phyloP scores from a whole-genome alignment of 2,329 filamentous ascomycete genomes.

The Passalora sequoiae region DNA sequence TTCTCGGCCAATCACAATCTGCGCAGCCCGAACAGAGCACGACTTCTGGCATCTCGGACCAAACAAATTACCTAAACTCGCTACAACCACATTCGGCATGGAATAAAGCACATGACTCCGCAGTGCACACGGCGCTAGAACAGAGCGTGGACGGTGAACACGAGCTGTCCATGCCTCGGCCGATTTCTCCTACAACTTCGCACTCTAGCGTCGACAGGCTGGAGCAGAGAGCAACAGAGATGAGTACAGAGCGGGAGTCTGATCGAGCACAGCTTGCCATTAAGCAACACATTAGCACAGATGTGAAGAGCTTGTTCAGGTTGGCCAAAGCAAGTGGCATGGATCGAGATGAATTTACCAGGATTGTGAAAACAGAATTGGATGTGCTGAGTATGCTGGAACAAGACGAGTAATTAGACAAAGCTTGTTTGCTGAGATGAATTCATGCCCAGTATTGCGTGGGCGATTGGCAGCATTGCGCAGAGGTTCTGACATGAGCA shows the following conservation, averaged over 20 bases:
- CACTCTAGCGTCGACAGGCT: slow-evolving; percentile 50
- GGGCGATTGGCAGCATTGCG: neutral
- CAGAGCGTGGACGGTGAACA: slow-evolving; percentile 13
- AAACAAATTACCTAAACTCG: slow-evolving; percentile 17
- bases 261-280: slow-evolving; percentile 66
- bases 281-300: slow-evolving; percentile 72
- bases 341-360: slow-evolving; percentile 67
- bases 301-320: slow-evolving; percentile 70
- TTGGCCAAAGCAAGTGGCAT: slow-evolving; percentile 68
- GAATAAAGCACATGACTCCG: slow-evolving; percentile 18
- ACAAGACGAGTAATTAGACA: slow-evolving; percentile 47
- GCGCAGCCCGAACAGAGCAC: neutral
- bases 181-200: slow-evolving; percentile 42
- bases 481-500: too few relatives aligned
- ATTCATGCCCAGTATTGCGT: too few relatives aligned
- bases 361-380: slow-evolving; percentile 65
- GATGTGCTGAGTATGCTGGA: slow-evolving; percentile 66
- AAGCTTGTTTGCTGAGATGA: too few relatives aligned
- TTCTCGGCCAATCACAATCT: slow-evolving; percentile 26
- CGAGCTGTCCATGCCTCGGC: slow-evolving; percentile 44
- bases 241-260: slow-evolving; percentile 21
- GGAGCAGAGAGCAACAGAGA: slow-evolving; percentile 41
- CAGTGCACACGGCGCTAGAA: slow-evolving; percentile 13
- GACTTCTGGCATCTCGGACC: slow-evolving; percentile 7
- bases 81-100: slow-evolving; percentile 18